Base-by-base conservation (phyloP, 306 rosid species). In the Casuarina cunninghamiana region DNA sequence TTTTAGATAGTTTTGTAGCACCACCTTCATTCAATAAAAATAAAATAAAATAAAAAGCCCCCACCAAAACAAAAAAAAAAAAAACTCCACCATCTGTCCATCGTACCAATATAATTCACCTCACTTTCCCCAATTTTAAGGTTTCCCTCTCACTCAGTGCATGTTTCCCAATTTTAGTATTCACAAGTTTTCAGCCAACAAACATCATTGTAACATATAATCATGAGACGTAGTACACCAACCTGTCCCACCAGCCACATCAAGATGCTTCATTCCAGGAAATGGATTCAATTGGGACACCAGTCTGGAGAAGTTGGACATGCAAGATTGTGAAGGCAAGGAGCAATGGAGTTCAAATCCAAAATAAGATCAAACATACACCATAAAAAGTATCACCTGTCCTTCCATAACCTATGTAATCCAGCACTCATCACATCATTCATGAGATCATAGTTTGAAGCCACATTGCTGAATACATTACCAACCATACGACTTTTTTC, bases 161-260 rank as follows among this genome's bases (percentile, higher is more conserved):
- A 15, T 63, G 69, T 45, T 65, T 61, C 37, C 51, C 37, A 21
- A 32, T 43, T 62, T 19, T 41, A 43, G 69, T 65, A 12, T 44
- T 73, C 71, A 67, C 53, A 63, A 62, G 41, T 53, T 71, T 69
- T 54, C 58, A 79, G 75, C 71, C 38, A 70, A 51, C 6, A 43
- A 2, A 58, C 16, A 71, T 70, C 54, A 84, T 38, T 21, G 39
- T n/a, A 75, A 62, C 73, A 61, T 26, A 79, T 17, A 75, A 71
- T 49, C 7, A 78, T n/a, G 76, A 43, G 5, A 73, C 37, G 44
- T 39, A 6, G 54, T 45, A 70, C 16, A 77, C 83, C 61, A 41
- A 90, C 99, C 99, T 85, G 99, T 95, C 75, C 98, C 99, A 78
- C 99, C 99, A 72, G 99, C 97, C 71, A 90, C 96, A 77, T 95